A percentile compares a stretch with the other conserved stretches of the same genome.
These are phyloP conservation scores for Kluyveromyces nonfermentans DNA, from an alignment of 805 yeast genomes.

Conservation along the genomic window DNA sequence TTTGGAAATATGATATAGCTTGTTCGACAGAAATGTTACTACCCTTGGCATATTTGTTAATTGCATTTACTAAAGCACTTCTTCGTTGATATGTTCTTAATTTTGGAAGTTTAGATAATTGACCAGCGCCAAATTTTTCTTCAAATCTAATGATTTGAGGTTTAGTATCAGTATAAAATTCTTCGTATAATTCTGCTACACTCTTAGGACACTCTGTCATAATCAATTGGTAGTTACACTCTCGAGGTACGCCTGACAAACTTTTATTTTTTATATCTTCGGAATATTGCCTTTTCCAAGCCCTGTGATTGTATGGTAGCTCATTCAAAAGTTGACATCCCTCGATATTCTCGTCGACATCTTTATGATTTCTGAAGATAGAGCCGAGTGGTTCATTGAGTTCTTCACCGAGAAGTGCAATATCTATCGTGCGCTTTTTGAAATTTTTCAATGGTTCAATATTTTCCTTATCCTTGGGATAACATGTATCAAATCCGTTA, in stretches of 20 bases:
- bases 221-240: slow-evolving; percentile 23
- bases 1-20: slow-evolving; percentile 27
- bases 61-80: slow-evolving; percentile 30
- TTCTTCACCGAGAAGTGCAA: background rate
- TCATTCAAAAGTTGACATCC: background rate
- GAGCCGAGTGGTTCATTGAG: background rate
- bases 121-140: slow-evolving; percentile 23
- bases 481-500: background rate
- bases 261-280: background rate
- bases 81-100: slow-evolving; percentile 32
- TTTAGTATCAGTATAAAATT: slow-evolving; percentile 25
- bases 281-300: background rate
- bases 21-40: slow-evolving; percentile 21
- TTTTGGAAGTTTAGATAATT: slow-evolving; percentile 25
- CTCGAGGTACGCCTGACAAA: background rate
- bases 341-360: background rate
- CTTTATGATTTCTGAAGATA: background rate
- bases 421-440: background rate
- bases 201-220: slow-evolving; percentile 27
- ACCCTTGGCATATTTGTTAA: slow-evolving; percentile 25
- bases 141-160: slow-evolving; percentile 30
- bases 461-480: background rate
- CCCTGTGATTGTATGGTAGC: slow-evolving; percentile 1
- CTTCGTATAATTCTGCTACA: slow-evolving; percentile 27
- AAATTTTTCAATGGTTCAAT: background rate